A percentile compares a stretch with the other conserved stretches of the same genome.
These are phyloP conservation scores for Choiromyces venosus DNA, from an alignment of 495 filamentous ascomycete genomes.

Conservation along the genomic window DNA sequence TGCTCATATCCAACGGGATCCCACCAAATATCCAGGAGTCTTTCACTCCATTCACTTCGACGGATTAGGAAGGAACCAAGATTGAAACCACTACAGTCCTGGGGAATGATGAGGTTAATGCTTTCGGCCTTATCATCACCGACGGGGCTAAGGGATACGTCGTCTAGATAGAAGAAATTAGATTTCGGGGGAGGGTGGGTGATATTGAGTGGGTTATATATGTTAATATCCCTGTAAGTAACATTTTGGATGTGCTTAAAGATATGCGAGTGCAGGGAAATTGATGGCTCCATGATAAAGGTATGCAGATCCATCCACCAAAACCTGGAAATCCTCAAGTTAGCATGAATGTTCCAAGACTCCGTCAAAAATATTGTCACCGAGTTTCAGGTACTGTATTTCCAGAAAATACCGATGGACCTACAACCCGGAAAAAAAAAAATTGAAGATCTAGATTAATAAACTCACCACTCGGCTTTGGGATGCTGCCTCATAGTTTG, in stretches of 20 bases:
- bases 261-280: conserved; percentile 83
- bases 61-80: conserved; percentile 91
- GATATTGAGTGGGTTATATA: conserved; percentile 93
- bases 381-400: not conserved
- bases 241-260: conserved; percentile 70
- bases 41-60: conserved; percentile 81
- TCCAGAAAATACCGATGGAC: not conserved
- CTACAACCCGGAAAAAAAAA: conserved; percentile 1
- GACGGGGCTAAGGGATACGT: conserved; percentile 59
- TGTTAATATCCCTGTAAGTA: conserved; percentile 93
- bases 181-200: conserved; percentile 65
- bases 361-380: not conserved
- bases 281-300: conserved; percentile 92
- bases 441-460: conserved; percentile 34
- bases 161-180: conserved; percentile 60
- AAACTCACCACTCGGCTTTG: conserved; percentile 82
- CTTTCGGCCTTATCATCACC: conserved; percentile 70
- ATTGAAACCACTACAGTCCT: conserved; percentile 96
- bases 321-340: conserved; percentile 56
- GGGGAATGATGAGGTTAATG: conserved; percentile 80
- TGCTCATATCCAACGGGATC: conserved; percentile 97
- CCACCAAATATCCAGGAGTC: conserved; percentile 95
- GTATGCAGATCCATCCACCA: conserved; percentile 99
- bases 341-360: not conserved
- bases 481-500: conserved; percentile 90